phyloP scores from a whole-genome alignment of 2,329 filamentous ascomycete species.

The Aspergillus neotritici region DNA sequence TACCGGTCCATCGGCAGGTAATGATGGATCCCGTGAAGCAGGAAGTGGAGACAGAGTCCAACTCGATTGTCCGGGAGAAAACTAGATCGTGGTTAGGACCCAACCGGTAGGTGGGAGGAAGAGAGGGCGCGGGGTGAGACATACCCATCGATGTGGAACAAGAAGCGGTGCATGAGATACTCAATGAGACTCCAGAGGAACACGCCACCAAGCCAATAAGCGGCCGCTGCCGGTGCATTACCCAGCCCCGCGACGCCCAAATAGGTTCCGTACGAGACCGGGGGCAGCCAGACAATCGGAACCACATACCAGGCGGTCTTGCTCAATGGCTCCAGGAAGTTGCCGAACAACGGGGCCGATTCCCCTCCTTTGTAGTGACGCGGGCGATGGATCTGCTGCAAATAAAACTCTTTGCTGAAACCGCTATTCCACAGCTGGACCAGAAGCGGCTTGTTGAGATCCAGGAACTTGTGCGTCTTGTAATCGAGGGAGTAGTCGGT shows the following conservation, averaged over 20 bases:
- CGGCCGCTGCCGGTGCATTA: constrained; percentile 43
- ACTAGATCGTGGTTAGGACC: constrained; percentile 42
- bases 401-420: constrained; percentile 92
- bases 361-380: constrained; percentile 91
- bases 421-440: constrained; percentile 82
- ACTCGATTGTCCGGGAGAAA: constrained; percentile 86
- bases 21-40: constrained; percentile 95
- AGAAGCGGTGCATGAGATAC: constrained; percentile 78
- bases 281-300: constrained; percentile 79
- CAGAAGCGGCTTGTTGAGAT: constrained; percentile 77
- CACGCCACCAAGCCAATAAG: constrained; percentile 66
- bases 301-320: constrained; percentile 94
- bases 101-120: background rate
- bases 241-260: constrained; percentile 59
- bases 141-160: constrained; percentile 92
- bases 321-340: constrained; percentile 95
- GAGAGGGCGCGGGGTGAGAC: constrained; percentile 23
- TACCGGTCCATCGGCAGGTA: constrained; percentile 99
- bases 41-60: constrained; percentile 80
- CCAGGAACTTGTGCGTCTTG: constrained; percentile 88
- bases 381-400: constrained; percentile 91
- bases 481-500: constrained; percentile 74
- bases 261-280: constrained; percentile 65
- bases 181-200: constrained; percentile 85
- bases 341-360: constrained; percentile 91